Percentiles rank a stretch among this genome's conserved stretches.
Evolutionary conservation across 2,329 filamentous ascomycete species (phyloP).

Genomic region (Amylocarpus encephaloides): DNA sequence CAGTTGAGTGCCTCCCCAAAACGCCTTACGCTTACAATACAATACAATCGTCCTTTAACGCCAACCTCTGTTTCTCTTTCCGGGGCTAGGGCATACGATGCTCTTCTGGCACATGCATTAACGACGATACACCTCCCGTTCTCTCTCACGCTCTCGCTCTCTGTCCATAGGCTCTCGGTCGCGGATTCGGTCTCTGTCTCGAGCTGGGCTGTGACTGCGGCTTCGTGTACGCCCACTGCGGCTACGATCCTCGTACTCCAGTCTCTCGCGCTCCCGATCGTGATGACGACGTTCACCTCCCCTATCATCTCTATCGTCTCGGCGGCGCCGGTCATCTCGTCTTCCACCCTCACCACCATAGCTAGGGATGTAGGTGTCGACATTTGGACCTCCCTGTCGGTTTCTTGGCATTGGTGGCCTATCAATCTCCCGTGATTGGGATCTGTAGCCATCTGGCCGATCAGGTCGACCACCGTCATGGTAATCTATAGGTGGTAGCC

Average conservation of each 20-base stretch:
- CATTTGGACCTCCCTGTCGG: constrained; percentile 22
- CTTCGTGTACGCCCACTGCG: constrained; percentile 29
- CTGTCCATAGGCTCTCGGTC: constrained; percentile 33
- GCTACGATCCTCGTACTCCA: constrained; percentile 2
- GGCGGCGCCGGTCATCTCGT: constrained; percentile 32
- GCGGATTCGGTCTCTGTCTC: constrained; percentile 36
- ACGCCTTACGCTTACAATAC: too few relatives aligned
- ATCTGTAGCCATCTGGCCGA: constrained; percentile 36
- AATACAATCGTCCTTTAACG: too few relatives aligned
- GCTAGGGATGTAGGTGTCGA: constrained; percentile 46
- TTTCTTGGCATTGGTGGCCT: constrained; percentile 20
- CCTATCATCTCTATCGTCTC: constrained; percentile 34
- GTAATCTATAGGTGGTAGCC: constrained; percentile 26
- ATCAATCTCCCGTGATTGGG: constrained; percentile 34
- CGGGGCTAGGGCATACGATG: too few relatives aligned
- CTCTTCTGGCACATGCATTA: constrained; percentile 3
- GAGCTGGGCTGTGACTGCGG: constrained; percentile 39
- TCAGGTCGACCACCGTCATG: constrained; percentile 29
- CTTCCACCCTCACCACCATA: constrained; percentile 36
- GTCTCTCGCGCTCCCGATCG: constrained; percentile 9
- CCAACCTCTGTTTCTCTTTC: too few relatives aligned
- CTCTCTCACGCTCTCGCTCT: constrained; percentile 14
- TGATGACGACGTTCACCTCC: constrained; percentile 34
- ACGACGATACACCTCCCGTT: constrained; percentile 19
- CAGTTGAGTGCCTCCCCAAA: too few relatives aligned